A percentile compares a stretch with the other conserved stretches of the same genome.
These are phyloP conservation scores for Didymella keratinophila DNA, from an alignment of 2,329 filamentous ascomycete species.

Conservation along the genomic window DNA sequence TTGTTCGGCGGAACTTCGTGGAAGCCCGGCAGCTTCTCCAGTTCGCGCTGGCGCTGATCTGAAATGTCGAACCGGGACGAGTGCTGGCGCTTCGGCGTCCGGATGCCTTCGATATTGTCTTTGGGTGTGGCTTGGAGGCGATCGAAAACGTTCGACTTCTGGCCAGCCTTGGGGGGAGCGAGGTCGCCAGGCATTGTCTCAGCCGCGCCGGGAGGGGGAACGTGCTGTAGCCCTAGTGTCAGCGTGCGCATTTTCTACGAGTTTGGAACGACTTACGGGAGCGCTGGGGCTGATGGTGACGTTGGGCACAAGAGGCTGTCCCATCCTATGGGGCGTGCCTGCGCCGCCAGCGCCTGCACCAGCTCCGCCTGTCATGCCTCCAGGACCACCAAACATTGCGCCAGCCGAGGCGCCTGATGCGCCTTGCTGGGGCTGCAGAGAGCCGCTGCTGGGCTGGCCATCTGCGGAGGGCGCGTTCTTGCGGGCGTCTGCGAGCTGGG, in stretches of 20 bases:
- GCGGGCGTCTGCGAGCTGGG: conserved; percentile 82
- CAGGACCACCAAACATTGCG: conserved; percentile 45
- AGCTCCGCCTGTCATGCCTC: conserved; percentile 41
- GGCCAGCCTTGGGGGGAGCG: conserved; percentile 87
- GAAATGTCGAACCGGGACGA: conserved; percentile 98
- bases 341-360: conserved; percentile 56
- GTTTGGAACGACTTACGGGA: conserved; percentile 57
- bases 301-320: conserved; percentile 75
- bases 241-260: neutral
- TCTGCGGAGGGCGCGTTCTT: conserved; percentile 71
- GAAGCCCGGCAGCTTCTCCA: conserved; percentile 97
- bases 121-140: conserved; percentile 92
- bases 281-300: conserved; percentile 95
- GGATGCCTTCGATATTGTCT: conserved; percentile 92
- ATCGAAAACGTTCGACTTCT: conserved; percentile 89
- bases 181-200: conserved; percentile 99
- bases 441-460: conserved; percentile 33
- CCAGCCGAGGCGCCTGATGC: conserved; percentile 41
- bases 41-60: conserved; percentile 83
- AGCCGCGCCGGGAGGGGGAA: conserved; percentile 88
- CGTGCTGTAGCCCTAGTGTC: conserved; percentile 66
- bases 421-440: conserved; percentile 44
- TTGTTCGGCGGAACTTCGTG: conserved; percentile 96
- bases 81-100: conserved; percentile 95
- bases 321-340: conserved; percentile 69